Evolutionary conservation across 2,329 filamentous ascomycete species (phyloP).

Genomic region (Ascocoryne sarcoides): DNA sequence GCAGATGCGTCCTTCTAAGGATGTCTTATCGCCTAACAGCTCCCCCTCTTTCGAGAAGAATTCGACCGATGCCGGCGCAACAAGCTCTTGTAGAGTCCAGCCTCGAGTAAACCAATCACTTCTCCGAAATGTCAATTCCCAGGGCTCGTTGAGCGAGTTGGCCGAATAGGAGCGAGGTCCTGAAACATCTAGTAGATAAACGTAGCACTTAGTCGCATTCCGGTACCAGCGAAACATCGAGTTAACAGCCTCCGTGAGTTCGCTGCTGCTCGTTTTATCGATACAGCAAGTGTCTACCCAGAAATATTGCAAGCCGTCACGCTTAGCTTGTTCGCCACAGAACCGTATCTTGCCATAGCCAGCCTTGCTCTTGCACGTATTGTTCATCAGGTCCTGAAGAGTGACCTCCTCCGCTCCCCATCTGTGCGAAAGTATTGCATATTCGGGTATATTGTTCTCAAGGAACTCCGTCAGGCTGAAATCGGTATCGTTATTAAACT

Average conservation of each 20-base stretch:
- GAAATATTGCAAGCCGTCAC: too few species aligned
- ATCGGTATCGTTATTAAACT: slow-evolving; percentile 3
- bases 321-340: slow-evolving; percentile 10
- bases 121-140: slow-evolving; percentile 9
- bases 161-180: too few species aligned
- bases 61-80: slow-evolving; percentile 12
- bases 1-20: slow-evolving; percentile 7
- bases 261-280: slow-evolving; percentile 1
- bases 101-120: slow-evolving; percentile 19
- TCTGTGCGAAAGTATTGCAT: slow-evolving; percentile 21
- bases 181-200: too few species aligned
- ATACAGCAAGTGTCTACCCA: slow-evolving; percentile 11
- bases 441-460: slow-evolving; percentile 9
- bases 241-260: background rate
- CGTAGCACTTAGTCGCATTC: too few species aligned
- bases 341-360: slow-evolving; percentile 11
- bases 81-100: slow-evolving; percentile 18
- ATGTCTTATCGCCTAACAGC: slow-evolving; percentile 10
- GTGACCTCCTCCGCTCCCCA: slow-evolving; percentile 16
- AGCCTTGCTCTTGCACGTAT: slow-evolving; percentile 6
- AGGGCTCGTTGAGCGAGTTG: too few species aligned
- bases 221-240: background rate
- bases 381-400: slow-evolving; percentile 10
- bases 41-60: slow-evolving; percentile 12
- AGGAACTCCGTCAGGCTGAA: slow-evolving; percentile 11